Conservation (phyloP, 495 filamentous ascomycete genomes). For the Parathielavia hyrcaniae region DNA sequence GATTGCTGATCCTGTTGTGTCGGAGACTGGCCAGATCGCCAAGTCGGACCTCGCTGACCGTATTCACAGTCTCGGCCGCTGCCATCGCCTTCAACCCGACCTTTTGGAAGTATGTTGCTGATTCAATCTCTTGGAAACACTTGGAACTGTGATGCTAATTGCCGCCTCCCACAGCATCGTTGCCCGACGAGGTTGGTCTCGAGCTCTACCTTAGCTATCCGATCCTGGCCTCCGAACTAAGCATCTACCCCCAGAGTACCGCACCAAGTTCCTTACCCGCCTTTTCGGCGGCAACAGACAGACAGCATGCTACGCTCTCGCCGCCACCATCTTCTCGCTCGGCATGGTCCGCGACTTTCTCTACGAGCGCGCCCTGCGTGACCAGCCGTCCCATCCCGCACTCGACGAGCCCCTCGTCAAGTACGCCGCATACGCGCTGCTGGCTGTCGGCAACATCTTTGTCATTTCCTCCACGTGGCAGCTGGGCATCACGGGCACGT, state of each 20-base stretch:
- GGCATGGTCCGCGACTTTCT: slow-evolving; percentile 78
- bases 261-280: slow-evolving; percentile 77
- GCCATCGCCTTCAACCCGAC: slow-evolving; percentile 71
- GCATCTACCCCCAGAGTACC: slow-evolving; percentile 63
- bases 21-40: not conserved
- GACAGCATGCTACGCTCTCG: slow-evolving; percentile 83
- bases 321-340: slow-evolving; percentile 79
- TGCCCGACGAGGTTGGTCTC: slow-evolving; percentile 56
- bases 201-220: not conserved
- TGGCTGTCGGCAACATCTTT: slow-evolving; percentile 72
- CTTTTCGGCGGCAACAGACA: slow-evolving; percentile 76
- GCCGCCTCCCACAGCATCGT: slow-evolving; percentile 46
- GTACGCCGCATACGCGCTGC: slow-evolving; percentile 58
- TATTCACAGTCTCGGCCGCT: slow-evolving; percentile 53
- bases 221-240: slow-evolving; percentile 11
- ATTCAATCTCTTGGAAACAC: not conserved
- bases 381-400: slow-evolving; percentile 68
- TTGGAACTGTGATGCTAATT: slow-evolving; percentile 14
- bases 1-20: not conserved
- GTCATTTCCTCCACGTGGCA: slow-evolving; percentile 85
- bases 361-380: slow-evolving; percentile 66
- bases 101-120: slow-evolving; percentile 64
- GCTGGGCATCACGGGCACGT: slow-evolving; percentile 93
- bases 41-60: slow-evolving; percentile 15
- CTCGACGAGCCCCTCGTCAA: slow-evolving; percentile 49